Evolutionary conservation across 441 rosid species (phyloP).

Genomic region (Cnidoscolus chayamansa): DNA sequence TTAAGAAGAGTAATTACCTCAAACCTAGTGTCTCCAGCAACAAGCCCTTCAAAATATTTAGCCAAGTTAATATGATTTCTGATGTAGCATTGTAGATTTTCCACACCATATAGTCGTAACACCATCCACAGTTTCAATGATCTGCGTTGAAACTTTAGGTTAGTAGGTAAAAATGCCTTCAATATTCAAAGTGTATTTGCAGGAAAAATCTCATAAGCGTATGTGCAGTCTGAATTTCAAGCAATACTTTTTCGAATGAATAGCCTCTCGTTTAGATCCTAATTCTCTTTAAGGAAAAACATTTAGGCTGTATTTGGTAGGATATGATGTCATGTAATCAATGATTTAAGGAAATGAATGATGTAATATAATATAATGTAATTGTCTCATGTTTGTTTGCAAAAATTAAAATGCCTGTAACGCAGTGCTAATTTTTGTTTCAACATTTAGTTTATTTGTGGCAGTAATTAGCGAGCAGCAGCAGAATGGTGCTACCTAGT

Average conservation of each 20-base stretch:
- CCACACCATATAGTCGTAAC: conserved; percentile 70
- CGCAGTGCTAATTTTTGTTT: no score
- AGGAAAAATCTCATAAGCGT: background rate
- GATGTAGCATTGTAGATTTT: conserved; percentile 58
- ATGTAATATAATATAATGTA: no score
- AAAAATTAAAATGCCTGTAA: no score
- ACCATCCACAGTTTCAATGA: conserved; percentile 90
- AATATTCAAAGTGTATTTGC: background rate
- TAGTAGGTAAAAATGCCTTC: conserved; percentile 2
- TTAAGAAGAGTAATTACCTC: conserved; percentile 50
- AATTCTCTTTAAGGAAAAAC: conserved; percentile 18
- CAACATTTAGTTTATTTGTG: no score
- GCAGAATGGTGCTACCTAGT: no score
- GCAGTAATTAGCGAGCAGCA: no score
- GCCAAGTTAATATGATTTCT: conserved; percentile 81
- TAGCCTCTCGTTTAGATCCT: background rate
- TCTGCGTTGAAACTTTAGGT: conserved; percentile 31
- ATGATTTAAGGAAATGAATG: no score
- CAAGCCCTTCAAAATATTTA: conserved; percentile 53
- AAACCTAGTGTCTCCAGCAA: conserved; percentile 61
- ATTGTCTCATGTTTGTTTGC: no score
- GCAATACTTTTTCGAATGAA: background rate
- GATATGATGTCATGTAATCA: no score
- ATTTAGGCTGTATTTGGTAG: background rate
- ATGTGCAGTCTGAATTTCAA: background rate